A percentile compares a stretch with the other conserved stretches of the same genome.
These are phyloP conservation scores for Stropharia rugosoannulata DNA, from an alignment of 768 basidiomycete species.

Conservation along the genomic window DNA sequence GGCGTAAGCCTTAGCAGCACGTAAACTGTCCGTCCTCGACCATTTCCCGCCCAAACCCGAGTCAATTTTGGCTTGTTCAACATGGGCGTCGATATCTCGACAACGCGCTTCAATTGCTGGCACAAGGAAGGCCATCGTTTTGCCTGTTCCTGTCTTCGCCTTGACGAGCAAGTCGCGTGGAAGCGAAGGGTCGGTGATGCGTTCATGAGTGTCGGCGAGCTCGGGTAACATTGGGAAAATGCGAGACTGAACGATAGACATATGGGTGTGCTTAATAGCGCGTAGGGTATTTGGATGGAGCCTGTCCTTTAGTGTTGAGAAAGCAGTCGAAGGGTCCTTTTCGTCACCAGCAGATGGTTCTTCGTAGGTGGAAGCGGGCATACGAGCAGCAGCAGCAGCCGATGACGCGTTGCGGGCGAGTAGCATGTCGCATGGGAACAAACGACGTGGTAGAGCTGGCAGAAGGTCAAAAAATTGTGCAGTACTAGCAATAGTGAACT, in stretches of 20 bases:
- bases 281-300: slow-evolving; percentile 45
- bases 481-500: background rate
- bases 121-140: slow-evolving; percentile 86
- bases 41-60: slow-evolving; percentile 24
- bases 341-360: background rate
- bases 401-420: slow-evolving; percentile 9
- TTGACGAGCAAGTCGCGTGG: slow-evolving; percentile 80
- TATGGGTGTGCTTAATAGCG: slow-evolving; percentile 64
- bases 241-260: slow-evolving; percentile 82
- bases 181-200: slow-evolving; percentile 5
- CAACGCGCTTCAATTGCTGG: slow-evolving; percentile 82
- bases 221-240: slow-evolving; percentile 77
- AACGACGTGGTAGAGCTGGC: slow-evolving; percentile 15
- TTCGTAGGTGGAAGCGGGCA: background rate
- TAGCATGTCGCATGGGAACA: slow-evolving; percentile 16
- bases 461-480: background rate
- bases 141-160: slow-evolving; percentile 88
- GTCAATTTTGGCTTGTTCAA: slow-evolving; percentile 37
- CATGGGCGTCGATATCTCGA: slow-evolving; percentile 48
- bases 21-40: background rate
- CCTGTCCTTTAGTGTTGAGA: slow-evolving; percentile 33
- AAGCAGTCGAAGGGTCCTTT: slow-evolving; percentile 13
- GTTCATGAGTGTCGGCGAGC: slow-evolving; percentile 53
- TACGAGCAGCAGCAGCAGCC: slow-evolving; percentile 1
- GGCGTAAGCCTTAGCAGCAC: slow-evolving; percentile 18